Base-by-base conservation (phyloP, 768 basidiomycete genomes). In the Hydnomerulius pinastri region DNA sequence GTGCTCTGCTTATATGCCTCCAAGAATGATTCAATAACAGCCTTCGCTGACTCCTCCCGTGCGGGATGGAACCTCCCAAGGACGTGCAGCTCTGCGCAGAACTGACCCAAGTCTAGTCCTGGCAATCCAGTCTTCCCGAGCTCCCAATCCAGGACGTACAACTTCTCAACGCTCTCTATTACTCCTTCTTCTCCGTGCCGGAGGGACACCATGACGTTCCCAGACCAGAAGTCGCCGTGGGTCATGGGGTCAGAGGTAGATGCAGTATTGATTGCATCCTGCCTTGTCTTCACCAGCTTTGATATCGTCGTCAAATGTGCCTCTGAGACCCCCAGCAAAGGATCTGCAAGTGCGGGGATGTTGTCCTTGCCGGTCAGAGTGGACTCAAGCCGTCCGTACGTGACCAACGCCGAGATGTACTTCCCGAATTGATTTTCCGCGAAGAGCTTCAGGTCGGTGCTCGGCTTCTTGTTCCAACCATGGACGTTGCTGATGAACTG, bases 181-280 rank as follows among this genome's bases (percentile, higher is more conserved):
- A 23, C 46, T 11, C 70, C 71, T 6, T 62, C 61, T 11, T 35
- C n/a, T 1, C 66, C 60, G 6, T 59, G 59, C 41, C 65, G 65
- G 10, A 74, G 60, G 10, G 56, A 63, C n/a, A 86, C 56, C 53
- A 86, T 69, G 39, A 87, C 55, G 58, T 88, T 87, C 0, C 85
- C 86, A 2, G 86, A 78, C 85, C 86, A 88, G 56, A 87, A 83
- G 62, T 88, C 87, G 0, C 87, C 86, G 10, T 68, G 67, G 18
- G 66, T 70, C 50, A 69, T 40, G 10, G 67, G 58, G 40, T 72
- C 71, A 29, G 59, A 49, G 24, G 62, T 25, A 3, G 54, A 57
- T 10, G 64, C 61, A 21, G 61, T 61, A 21, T 51, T 38, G 28
- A 79, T 74, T n/a, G 54, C 65, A 20, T 58, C 38, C 9, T 59